These are phyloP conservation scores for Penicillium arizonense DNA, from an alignment of 495 filamentous ascomycete genomes.

Conservation along the genomic window DNA sequence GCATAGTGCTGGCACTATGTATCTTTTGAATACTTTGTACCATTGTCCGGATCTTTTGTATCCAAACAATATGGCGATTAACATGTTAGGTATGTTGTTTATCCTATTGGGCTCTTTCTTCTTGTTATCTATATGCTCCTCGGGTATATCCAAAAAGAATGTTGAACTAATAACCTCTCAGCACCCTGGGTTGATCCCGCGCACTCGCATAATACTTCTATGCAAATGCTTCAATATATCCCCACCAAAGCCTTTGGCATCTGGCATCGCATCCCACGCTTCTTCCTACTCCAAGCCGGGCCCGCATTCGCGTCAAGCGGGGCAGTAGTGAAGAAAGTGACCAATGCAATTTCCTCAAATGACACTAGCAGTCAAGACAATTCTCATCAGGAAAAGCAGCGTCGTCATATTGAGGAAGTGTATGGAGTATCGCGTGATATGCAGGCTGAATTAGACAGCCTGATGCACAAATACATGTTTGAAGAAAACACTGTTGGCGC, in stretches of 20 bases:
- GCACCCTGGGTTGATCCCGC: constrained; percentile 48
- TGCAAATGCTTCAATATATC: constrained; percentile 28
- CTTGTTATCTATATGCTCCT: too few relatives aligned
- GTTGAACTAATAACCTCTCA: constrained; percentile 12
- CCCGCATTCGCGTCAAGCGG: constrained; percentile 24
- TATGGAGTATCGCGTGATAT: constrained; percentile 18
- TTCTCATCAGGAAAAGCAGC: constrained; percentile 12
- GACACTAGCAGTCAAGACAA: neutral
- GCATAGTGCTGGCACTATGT: constrained; percentile 49
- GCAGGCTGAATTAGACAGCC: constrained; percentile 18
- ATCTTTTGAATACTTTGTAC: constrained; percentile 42
- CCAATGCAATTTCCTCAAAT: neutral
- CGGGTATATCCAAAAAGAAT: neutral
- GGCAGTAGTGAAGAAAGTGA: constrained; percentile 10
- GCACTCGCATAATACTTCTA: constrained; percentile 28
- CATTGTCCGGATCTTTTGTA: constrained; percentile 36
- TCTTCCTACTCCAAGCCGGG: constrained; percentile 27
- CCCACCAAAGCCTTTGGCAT: constrained; percentile 25
- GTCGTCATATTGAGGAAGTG: constrained; percentile 14
- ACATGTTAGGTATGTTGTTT: constrained; percentile 30
- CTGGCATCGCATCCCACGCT: constrained; percentile 34
- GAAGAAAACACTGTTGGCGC: constrained; percentile 29
- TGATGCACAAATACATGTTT: constrained; percentile 20
- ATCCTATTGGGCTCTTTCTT: neutral
- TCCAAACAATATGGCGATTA: constrained; percentile 31